Evolutionary conservation across 1,284 basidiomycete genomes (phyloP).

Genomic region (Cutaneotrichosporon arboriforme): DNA sequence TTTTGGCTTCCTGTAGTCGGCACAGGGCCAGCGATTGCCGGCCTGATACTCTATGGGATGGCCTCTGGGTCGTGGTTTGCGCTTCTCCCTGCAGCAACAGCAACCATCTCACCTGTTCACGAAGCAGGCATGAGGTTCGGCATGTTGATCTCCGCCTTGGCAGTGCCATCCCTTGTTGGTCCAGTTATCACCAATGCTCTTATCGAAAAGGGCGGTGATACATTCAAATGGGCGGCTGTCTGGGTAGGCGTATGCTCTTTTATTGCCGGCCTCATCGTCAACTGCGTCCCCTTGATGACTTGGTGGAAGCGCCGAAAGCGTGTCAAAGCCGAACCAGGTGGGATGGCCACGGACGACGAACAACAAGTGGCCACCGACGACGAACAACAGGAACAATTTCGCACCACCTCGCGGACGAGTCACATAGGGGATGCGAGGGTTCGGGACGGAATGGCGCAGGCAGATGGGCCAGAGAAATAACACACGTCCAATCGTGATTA

Average conservation of each 20-base stretch:
- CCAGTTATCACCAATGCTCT: slow-evolving; percentile 34
- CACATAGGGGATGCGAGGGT: too few relatives aligned
- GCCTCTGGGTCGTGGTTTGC: slow-evolving; percentile 40
- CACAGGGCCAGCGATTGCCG: slow-evolving; percentile 32
- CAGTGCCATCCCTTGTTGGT: slow-evolving; percentile 33
- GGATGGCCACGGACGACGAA: too few relatives aligned
- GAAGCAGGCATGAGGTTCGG: slow-evolving; percentile 45
- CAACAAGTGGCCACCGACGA: too few relatives aligned
- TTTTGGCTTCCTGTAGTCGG: slow-evolving; percentile 37
- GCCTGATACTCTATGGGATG: slow-evolving; percentile 35
- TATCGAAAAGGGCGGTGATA: slow-evolving; percentile 15
- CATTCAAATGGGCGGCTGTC: slow-evolving; percentile 23
- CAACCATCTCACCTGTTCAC: slow-evolving; percentile 36
- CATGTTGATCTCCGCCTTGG: slow-evolving; percentile 35
- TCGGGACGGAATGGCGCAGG: too few relatives aligned
- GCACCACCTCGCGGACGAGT: too few relatives aligned
- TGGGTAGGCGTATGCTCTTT: slow-evolving; percentile 1
- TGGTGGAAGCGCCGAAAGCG: not conserved
- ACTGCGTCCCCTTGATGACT: not conserved
- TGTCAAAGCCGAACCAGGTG: too few relatives aligned
- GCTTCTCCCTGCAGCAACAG: slow-evolving; percentile 36
- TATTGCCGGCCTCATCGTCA: not conserved
- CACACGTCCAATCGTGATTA: too few relatives aligned
- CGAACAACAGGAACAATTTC: too few relatives aligned
- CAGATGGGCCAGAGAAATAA: too few relatives aligned